Percentiles rank a stretch among this genome's conserved stretches.
phyloP scores from a whole-genome alignment of 148 eudicot genomes.

The Suaeda aralocaspica region DNA sequence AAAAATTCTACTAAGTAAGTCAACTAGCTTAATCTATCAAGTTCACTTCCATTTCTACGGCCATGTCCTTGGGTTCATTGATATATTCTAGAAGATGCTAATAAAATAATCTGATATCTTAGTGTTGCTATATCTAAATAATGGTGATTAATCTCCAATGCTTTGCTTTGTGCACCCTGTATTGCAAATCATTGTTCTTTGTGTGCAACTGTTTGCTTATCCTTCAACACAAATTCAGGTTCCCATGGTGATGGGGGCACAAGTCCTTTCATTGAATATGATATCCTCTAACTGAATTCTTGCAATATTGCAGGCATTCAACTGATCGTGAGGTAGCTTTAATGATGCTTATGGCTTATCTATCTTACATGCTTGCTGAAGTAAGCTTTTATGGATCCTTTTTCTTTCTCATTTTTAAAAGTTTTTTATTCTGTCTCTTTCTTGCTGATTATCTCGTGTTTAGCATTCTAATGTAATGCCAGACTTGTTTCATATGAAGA shows the following conservation, averaged over 20 bases:
- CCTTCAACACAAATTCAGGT: not conserved
- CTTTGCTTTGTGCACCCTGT: not conserved
- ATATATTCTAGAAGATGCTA: too few species aligned
- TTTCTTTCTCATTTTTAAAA: too few species aligned
- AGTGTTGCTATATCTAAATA: too few species aligned
- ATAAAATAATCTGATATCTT: too few species aligned
- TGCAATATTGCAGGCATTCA: slow-evolving; percentile 60
- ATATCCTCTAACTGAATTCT: slow-evolving; percentile 15
- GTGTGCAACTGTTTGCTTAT: not conserved
- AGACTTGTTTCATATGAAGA: not conserved
- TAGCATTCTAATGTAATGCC: not conserved
- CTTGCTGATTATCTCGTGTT: slow-evolving; percentile 1
- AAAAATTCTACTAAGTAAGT: too few species aligned
- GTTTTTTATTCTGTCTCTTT: not conserved
- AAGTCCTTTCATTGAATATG: not conserved
- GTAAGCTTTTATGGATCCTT: slow-evolving; percentile 30
- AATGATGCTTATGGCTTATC: slow-evolving; percentile 87
- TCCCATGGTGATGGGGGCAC: not conserved
- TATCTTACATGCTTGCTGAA: slow-evolving; percentile 82
- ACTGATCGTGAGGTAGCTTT: slow-evolving; percentile 86
- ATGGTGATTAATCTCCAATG: too few species aligned
- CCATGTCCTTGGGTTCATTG: too few species aligned
- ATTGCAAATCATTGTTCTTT: not conserved
- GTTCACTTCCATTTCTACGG: too few species aligned
- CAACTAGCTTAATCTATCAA: too few species aligned